Conservation (phyloP, 768 basidiomycete genomes). For the Boletus rubroflammeus region DNA sequence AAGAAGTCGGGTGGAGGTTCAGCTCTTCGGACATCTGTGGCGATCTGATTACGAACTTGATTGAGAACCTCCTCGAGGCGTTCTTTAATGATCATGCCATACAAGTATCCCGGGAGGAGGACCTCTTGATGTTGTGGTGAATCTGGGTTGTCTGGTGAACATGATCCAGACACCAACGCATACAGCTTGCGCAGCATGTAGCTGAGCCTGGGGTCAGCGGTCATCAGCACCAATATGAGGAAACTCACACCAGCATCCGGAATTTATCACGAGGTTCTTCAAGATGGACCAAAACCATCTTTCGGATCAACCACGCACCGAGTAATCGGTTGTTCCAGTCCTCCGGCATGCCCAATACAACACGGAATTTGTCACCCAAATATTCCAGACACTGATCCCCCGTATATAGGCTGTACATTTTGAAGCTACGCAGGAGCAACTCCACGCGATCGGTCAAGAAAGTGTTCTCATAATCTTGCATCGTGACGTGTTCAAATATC, state of each 20-base stretch:
- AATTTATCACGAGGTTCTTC: slow-evolving; percentile 89
- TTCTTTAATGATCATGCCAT: slow-evolving; percentile 98
- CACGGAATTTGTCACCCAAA: slow-evolving; percentile 93
- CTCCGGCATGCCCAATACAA: slow-evolving; percentile 86
- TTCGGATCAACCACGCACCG: slow-evolving; percentile 79
- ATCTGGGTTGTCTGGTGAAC: slow-evolving; percentile 95
- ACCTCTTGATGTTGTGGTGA: slow-evolving; percentile 99
- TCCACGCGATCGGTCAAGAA: slow-evolving; percentile 98
- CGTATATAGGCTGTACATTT: slow-evolving; percentile 83
- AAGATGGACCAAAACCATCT: slow-evolving; percentile 87
- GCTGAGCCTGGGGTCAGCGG: slow-evolving; percentile 39
- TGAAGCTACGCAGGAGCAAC: slow-evolving; percentile 90
- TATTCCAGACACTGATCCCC: slow-evolving; percentile 92
- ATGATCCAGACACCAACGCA: slow-evolving; percentile 82
- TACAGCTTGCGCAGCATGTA: slow-evolving; percentile 98
- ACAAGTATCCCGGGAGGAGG: slow-evolving; percentile 86
- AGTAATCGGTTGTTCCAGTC: slow-evolving; percentile 85
- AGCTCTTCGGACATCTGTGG: slow-evolving; percentile 70
- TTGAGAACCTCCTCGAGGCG: slow-evolving; percentile 87
- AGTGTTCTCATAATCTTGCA: slow-evolving; percentile 96
- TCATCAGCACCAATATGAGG: not conserved
- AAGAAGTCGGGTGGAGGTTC: slow-evolving; percentile 78
- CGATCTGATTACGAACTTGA: slow-evolving; percentile 65
- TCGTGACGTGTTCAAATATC: slow-evolving; percentile 93
- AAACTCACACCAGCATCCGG: slow-evolving; percentile 76